These are phyloP conservation scores for Ceriops decandra DNA, from an alignment of 345 rosid species.

Conservation along the genomic window DNA sequence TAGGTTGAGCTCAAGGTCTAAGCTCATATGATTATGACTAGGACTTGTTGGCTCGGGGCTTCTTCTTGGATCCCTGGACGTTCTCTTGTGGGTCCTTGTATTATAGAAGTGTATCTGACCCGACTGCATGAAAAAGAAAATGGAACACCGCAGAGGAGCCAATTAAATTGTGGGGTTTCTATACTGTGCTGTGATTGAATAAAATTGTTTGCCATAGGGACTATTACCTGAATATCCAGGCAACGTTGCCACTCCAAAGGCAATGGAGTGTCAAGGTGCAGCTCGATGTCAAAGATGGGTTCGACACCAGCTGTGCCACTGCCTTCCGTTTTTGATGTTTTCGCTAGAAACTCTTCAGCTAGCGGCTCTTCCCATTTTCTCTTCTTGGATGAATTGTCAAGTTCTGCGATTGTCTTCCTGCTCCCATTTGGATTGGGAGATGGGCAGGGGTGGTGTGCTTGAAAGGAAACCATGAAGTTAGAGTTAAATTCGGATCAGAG, in stretches of 20 bases:
- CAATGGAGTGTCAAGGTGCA: conserved; percentile 47
- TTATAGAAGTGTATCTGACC: conserved; percentile 65
- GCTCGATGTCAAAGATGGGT: conserved; percentile 33
- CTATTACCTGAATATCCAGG: conserved; percentile 60
- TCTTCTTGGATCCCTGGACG: conserved; percentile 46
- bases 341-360: conserved; percentile 17
- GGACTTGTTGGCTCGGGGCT: conserved; percentile 27
- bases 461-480: conserved; percentile 45
- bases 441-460: conserved; percentile 28
- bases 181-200: neutral
- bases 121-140: conserved; percentile 38
- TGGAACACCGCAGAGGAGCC: neutral
- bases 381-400: conserved; percentile 44
- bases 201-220: neutral
- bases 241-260: conserved; percentile 57
- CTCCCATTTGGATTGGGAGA: conserved; percentile 16
- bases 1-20: conserved; percentile 76
- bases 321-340: conserved; percentile 25
- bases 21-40: conserved; percentile 41
- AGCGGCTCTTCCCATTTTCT: conserved; percentile 42
- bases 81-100: conserved; percentile 51
- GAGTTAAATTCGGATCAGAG: neutral
- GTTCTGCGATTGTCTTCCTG: conserved; percentile 21
- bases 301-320: conserved; percentile 5
- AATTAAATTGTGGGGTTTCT: too few relatives aligned